Evolutionary conservation across 2,329 filamentous ascomycete species (phyloP).

Genomic region (Verticillium klebahnii): DNA sequence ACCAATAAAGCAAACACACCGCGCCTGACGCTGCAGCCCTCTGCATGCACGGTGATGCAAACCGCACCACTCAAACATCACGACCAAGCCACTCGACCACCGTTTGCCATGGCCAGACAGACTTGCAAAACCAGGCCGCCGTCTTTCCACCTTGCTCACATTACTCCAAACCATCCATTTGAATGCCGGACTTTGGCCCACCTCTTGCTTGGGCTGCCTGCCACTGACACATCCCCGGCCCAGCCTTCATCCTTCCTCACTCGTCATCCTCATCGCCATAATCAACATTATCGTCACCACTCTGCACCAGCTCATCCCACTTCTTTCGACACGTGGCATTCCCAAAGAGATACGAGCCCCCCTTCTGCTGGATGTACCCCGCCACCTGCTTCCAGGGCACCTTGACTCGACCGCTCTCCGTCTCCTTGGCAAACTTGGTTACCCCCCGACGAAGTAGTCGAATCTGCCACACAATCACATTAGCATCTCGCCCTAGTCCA

Average conservation of each 20-base stretch:
- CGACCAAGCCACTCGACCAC: too few species aligned
- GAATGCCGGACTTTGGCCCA: not conserved
- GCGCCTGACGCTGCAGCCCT: not conserved
- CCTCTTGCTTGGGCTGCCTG: not conserved
- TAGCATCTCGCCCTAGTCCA: not conserved
- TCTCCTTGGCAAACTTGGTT: slow-evolving; percentile 24
- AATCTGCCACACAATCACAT: slow-evolving; percentile 25
- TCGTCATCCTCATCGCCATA: not conserved
- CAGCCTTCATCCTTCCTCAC: not conserved
- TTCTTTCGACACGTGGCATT: slow-evolving; percentile 54
- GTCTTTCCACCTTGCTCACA: too few species aligned
- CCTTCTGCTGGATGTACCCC: slow-evolving; percentile 44
- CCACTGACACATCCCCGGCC: not conserved
- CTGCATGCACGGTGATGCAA: not conserved
- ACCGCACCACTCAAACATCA: too few species aligned
- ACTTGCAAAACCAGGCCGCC: too few species aligned
- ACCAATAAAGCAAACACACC: not conserved
- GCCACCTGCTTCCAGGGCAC: slow-evolving; percentile 55
- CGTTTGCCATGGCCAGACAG: too few species aligned
- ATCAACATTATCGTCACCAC: not conserved
- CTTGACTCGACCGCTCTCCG: slow-evolving; percentile 26
- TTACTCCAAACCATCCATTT: too few species aligned
- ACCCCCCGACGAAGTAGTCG: slow-evolving; percentile 40
- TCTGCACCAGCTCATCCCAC: slow-evolving; percentile 40
- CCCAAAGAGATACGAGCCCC: slow-evolving; percentile 56